Percentiles rank a stretch among this genome's conserved stretches.
These are phyloP conservation scores for Mycena pura DNA, from an alignment of 768 basidiomycete genomes.

Conservation along the genomic window DNA sequence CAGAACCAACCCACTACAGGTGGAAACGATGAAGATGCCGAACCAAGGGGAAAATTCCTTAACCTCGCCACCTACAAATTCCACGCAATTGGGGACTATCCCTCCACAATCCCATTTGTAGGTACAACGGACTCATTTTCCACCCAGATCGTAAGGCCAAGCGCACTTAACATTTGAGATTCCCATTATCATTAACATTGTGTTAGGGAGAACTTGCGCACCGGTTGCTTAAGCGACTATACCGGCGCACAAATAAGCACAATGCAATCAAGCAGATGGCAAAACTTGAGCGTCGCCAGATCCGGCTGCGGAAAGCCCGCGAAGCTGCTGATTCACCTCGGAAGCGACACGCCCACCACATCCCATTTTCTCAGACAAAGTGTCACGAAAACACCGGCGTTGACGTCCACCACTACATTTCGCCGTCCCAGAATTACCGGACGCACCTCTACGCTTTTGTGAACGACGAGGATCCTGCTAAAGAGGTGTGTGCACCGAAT, in stretches of 20 bases:
- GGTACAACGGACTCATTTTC: conserved; percentile 24
- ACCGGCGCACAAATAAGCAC: conserved; percentile 38
- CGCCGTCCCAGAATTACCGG: no score
- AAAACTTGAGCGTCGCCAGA: conserved; percentile 27
- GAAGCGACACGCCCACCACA: neutral
- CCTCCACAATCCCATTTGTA: conserved; percentile 12
- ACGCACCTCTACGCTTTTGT: no score
- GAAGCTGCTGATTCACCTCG: neutral
- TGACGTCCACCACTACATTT: no score
- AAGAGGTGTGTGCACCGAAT: no score
- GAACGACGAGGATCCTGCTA: no score
- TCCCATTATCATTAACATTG: neutral
- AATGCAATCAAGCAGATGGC: conserved; percentile 5
- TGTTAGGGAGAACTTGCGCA: conserved; percentile 45
- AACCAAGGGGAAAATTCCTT: conserved; percentile 17
- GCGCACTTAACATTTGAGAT: neutral
- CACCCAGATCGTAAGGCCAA: conserved; percentile 31
- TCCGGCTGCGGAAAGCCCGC: neutral
- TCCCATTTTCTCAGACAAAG: no score
- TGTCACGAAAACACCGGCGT: no score
- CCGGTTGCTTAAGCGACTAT: conserved; percentile 35
- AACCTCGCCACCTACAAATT: conserved; percentile 31
- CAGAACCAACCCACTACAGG: neutral
- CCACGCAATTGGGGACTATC: conserved; percentile 34
- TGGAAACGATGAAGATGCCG: neutral